Conservation (phyloP, 441 rosid species). For the Pelargonium australe region DNA sequence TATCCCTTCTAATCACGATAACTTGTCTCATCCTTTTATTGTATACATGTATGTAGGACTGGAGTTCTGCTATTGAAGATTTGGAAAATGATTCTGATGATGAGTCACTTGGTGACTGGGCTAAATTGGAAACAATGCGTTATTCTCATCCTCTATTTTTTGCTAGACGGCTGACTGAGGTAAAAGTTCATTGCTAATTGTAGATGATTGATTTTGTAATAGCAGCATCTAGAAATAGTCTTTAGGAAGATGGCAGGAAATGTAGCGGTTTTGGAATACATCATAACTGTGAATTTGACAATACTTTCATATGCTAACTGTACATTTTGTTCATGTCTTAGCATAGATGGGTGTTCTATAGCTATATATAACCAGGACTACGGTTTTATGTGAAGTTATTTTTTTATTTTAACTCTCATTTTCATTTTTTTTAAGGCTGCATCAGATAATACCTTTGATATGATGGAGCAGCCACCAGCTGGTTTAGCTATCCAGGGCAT, state of each 20-base stretch:
- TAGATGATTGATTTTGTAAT: conserved; percentile 8
- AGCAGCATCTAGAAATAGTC: conserved; percentile 1
- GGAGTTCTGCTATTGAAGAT: conserved; percentile 60
- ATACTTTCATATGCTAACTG: conserved; percentile 1
- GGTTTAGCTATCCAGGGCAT: conserved; percentile 82
- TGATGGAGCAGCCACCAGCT: conserved; percentile 88
- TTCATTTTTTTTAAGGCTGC: conserved; percentile 46
- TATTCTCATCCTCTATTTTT: conserved; percentile 90
- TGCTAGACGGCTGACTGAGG: conserved; percentile 79
- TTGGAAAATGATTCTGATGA: conserved; percentile 52
- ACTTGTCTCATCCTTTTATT: conserved; percentile 6
- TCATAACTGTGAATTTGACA: background rate
- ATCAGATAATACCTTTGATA: conserved; percentile 70
- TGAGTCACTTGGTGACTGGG: conserved; percentile 79
- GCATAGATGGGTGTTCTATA: background rate
- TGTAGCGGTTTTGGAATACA: conserved; percentile 8
- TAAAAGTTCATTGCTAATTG: conserved; percentile 17
- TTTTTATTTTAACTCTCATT: conserved; percentile 11
- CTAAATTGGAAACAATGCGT: conserved; percentile 82
- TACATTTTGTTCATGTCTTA: background rate
- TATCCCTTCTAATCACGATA: conserved; percentile 7
- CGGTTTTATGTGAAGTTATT: background rate
- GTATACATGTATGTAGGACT: conserved; percentile 43
- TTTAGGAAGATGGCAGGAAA: conserved; percentile 12
- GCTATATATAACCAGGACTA: background rate